phyloP scores from a whole-genome alignment of 495 filamentous ascomycete species.

The Annulohypoxylon moriforme region DNA sequence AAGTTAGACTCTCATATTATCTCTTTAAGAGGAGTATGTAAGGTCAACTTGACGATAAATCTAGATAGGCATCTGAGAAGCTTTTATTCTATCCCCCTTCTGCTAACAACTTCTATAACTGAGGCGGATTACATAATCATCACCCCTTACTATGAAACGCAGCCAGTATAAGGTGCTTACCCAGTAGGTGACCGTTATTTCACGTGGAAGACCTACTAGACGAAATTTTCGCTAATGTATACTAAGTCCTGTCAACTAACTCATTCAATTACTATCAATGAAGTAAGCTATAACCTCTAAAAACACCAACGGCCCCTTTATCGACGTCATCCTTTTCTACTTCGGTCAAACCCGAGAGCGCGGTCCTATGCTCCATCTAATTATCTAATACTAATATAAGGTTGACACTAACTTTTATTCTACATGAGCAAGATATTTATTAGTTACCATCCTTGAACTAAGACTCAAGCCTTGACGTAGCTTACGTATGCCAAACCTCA shows the following conservation, averaged over 20 bases:
- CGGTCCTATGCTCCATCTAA: neutral
- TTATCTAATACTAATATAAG: neutral
- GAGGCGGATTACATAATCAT: no score
- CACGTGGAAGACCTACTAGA: no score
- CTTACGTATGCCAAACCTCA: neutral
- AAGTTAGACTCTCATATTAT: no score
- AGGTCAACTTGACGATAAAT: no score
- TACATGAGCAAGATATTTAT: neutral
- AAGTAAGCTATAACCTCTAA: neutral
- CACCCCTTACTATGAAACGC: no score
- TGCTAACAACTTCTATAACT: no score
- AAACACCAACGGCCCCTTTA: neutral
- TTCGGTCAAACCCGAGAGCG: neutral
- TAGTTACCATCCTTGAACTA: neutral
- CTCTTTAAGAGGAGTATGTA: no score
- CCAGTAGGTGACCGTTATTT: no score
- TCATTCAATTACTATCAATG: neutral
- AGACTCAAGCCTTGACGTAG: neutral
- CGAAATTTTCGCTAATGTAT: neutral
- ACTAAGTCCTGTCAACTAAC: neutral
- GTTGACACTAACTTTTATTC: neutral
- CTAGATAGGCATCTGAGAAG: no score
- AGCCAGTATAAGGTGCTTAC: no score
- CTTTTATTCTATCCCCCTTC: no score
- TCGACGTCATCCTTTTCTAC: neutral